A percentile compares a stretch with the other conserved stretches of the same genome.
Evolutionary conservation across 2,329 filamentous ascomycete genomes (phyloP).

Genomic region (Eurotiales sp.): DNA sequence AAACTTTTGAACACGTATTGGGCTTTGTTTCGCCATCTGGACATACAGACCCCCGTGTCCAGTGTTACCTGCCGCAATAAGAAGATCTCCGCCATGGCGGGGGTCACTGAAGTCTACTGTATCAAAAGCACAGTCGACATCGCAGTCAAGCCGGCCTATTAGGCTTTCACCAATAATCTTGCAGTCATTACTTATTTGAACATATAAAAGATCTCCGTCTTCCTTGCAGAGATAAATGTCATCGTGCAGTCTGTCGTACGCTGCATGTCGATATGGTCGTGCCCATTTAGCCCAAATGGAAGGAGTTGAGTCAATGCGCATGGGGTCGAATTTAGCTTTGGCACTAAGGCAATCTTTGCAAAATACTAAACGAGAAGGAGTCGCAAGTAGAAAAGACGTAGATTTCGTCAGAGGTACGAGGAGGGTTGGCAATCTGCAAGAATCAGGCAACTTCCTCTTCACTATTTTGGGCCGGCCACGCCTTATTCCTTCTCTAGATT

Average conservation of each 20-base stretch:
- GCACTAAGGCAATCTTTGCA: constrained; percentile 41
- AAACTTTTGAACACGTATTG: constrained; percentile 57
- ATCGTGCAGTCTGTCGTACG: constrained; percentile 64
- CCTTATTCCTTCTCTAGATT: constrained; percentile 38
- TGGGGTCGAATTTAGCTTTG: constrained; percentile 19
- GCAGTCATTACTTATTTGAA: constrained; percentile 60
- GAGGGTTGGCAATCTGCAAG: constrained; percentile 59
- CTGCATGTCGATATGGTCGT: constrained; percentile 64
- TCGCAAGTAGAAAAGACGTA: constrained; percentile 68
- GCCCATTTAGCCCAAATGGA: constrained; percentile 84
- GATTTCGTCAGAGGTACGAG: constrained; percentile 68
- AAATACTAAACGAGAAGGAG: constrained; percentile 53
- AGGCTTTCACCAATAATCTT: constrained; percentile 55
- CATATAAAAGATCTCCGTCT: constrained; percentile 73
- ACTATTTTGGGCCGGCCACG: constrained; percentile 25
- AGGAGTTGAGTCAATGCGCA: constrained; percentile 17
- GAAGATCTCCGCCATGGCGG: constrained; percentile 63
- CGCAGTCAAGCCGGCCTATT: constrained; percentile 65
- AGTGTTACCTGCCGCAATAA: constrained; percentile 74
- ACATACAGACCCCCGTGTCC: constrained; percentile 74
- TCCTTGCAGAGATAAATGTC: constrained; percentile 83
- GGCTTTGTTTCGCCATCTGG: constrained; percentile 57
- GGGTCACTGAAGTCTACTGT: constrained; percentile 56
- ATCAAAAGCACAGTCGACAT: constrained; percentile 78
- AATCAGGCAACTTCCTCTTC: constrained; percentile 28